These are phyloP conservation scores for Sporothrix brunneoviolacea DNA, from an alignment of 2,329 filamentous ascomycete species.

Conservation along the genomic window DNA sequence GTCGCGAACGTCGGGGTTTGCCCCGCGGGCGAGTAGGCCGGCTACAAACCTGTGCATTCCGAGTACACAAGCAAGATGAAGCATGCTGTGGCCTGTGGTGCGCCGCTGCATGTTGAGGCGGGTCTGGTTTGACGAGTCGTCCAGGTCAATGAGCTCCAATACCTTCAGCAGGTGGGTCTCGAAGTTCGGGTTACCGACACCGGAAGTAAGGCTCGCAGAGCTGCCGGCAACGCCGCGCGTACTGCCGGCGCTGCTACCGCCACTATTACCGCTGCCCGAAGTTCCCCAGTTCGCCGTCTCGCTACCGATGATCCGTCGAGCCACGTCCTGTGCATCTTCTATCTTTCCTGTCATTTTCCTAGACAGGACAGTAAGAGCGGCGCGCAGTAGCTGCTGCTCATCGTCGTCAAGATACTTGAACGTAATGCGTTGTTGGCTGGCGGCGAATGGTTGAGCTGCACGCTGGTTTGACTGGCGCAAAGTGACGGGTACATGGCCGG, in stretches of 20 bases:
- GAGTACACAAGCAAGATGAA: slow-evolving; percentile 70
- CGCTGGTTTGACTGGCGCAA: slow-evolving; percentile 48
- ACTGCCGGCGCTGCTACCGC: slow-evolving; percentile 36
- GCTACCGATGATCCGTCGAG: slow-evolving; percentile 51
- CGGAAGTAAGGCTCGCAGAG: slow-evolving; percentile 28
- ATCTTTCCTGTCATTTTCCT: slow-evolving; percentile 57
- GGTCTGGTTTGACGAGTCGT: slow-evolving; percentile 62
- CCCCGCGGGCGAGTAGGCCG: slow-evolving; percentile 69
- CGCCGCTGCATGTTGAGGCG: slow-evolving; percentile 57
- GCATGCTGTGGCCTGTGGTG: slow-evolving; percentile 68
- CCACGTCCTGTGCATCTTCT: slow-evolving; percentile 55
- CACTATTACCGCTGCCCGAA: slow-evolving; percentile 19
- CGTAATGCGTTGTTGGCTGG: slow-evolving; percentile 36
- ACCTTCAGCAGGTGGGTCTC: slow-evolving; percentile 65
- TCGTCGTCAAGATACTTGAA: slow-evolving; percentile 73
- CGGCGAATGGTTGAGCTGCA: slow-evolving; percentile 28
- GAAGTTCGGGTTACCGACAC: slow-evolving; percentile 39
- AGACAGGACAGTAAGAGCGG: slow-evolving; percentile 55
- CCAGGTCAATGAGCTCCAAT: slow-evolving; percentile 71
- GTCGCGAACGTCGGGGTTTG: slow-evolving; percentile 67
- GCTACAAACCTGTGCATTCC: slow-evolving; percentile 71
- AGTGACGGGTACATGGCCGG: slow-evolving; percentile 64
- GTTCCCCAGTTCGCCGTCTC: slow-evolving; percentile 41
- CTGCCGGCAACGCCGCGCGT: slow-evolving; percentile 30
- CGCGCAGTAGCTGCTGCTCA: slow-evolving; percentile 61